phyloP scores from a whole-genome alignment of 2,329 filamentous ascomycete species.

The Chaetomium globosum region DNA sequence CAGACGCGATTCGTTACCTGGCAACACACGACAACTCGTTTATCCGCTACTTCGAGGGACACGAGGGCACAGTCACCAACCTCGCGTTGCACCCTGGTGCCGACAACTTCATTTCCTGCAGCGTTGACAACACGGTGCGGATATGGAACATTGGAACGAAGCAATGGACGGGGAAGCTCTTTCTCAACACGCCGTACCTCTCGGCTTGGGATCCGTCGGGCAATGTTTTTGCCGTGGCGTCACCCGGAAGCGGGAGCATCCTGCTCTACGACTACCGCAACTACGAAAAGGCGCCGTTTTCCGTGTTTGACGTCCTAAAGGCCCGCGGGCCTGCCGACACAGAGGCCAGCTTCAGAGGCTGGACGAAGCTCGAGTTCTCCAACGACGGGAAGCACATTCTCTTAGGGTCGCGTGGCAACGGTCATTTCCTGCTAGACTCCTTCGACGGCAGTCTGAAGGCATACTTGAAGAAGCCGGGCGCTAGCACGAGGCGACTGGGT shows the following conservation, averaged over 20 bases:
- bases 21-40: slow-evolving; percentile 95
- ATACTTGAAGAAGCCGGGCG: slow-evolving; percentile 65
- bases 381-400: slow-evolving; percentile 91
- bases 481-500: slow-evolving; percentile 55
- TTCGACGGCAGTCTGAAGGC: slow-evolving; percentile 81
- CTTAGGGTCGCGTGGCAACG: slow-evolving; percentile 77
- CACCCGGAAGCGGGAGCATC: slow-evolving; percentile 74
- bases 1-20: slow-evolving; percentile 81
- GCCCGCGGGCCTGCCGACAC: slow-evolving; percentile 52
- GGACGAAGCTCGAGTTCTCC: slow-evolving; percentile 92
- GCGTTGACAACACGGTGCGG: slow-evolving; percentile 85
- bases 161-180: slow-evolving; percentile 76
- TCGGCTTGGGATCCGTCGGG: slow-evolving; percentile 91
- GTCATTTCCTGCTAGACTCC: slow-evolving; percentile 91
- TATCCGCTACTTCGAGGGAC: slow-evolving; percentile 93
- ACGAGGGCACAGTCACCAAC: slow-evolving; percentile 80
- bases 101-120: slow-evolving; percentile 91
- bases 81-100: slow-evolving; percentile 81
- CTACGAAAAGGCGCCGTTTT: slow-evolving; percentile 88
- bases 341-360: slow-evolving; percentile 67
- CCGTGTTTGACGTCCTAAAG: slow-evolving; percentile 77
- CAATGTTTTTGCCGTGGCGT: slow-evolving; percentile 86
- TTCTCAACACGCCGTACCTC: slow-evolving; percentile 78
- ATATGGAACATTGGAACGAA: slow-evolving; percentile 86
- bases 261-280: slow-evolving; percentile 92